Base-by-base conservation (phyloP, 345 rosid genomes). In the Hypericum androsaemum region DNA sequence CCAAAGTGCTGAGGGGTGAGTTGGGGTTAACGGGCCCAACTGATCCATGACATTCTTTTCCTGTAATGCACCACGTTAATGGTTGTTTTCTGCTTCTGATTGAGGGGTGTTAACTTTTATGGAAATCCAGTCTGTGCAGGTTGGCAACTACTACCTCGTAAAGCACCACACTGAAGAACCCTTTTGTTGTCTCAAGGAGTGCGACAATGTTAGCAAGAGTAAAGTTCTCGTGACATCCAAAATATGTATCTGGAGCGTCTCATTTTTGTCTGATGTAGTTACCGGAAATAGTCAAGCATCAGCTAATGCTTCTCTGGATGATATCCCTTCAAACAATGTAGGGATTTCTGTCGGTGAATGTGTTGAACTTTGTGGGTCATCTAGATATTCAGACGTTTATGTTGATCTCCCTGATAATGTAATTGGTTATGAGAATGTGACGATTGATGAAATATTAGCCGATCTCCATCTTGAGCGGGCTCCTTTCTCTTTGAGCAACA, bases 131-230 rank as follows among this genome's bases (percentile, higher is more conserved):
- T 53, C 40, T 22, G 69, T 90, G 77, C 81, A 82, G 78, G 79
- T 86, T 67, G 98, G 85, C 39, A 61, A 74, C 52, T 82, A 63
- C 68, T 87, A 86, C 70, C 63, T 84, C 47, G 64, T 76, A 61
- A 86, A 74, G 61, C 87, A 82, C 57, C 52, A 51, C 28, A 15
- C 35, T 17, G 78, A 75, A 59, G 86, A 76, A 64, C 60, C 75
- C 54, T 63, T 76, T 38, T 77, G 82, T 63, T 43, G 54, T 13
- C 39, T 66, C 54, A 64, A 71, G 59, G 70, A 66, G 56, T 56
- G 42, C 44, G 52, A 59, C 59, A 58, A 53, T 50, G 61, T 59
- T 60, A 55, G 64, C 56, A 53, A 63, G 53, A 54, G 56, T 41
- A 86, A 70, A 78, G 56, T 73, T 64, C 62, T 16, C 57, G 38